Percentiles rank a stretch among this genome's conserved stretches.
Conservation (phyloP, 2,329 filamentous ascomycete genomes). For the Pseudonectria foliicola region DNA sequence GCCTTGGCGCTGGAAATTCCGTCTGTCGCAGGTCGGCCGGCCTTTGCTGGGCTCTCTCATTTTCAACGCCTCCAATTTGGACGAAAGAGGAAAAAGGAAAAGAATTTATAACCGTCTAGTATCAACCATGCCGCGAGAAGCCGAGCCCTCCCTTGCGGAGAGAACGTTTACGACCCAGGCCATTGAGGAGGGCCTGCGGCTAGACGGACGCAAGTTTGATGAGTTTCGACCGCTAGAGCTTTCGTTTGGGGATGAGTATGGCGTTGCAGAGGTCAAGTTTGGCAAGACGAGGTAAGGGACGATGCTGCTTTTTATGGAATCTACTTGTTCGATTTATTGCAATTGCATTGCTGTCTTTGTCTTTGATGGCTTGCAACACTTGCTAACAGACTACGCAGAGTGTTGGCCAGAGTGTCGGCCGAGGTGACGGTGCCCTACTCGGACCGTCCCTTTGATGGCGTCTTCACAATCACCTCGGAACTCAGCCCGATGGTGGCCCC, state of each 20-base stretch:
- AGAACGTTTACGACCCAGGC: slow-evolving; percentile 79
- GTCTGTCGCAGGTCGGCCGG: not conserved
- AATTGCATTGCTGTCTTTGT: too few species aligned
- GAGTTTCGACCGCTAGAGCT: slow-evolving; percentile 72
- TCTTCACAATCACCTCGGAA: slow-evolving; percentile 88
- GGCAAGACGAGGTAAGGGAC: slow-evolving; percentile 74
- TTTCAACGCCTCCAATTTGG: slow-evolving; percentile 3
- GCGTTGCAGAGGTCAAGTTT: slow-evolving; percentile 76
- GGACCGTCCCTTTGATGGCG: slow-evolving; percentile 89
- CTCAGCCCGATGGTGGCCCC: slow-evolving; percentile 89
- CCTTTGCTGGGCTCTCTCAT: slow-evolving; percentile 2
- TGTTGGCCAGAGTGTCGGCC: slow-evolving; percentile 78
- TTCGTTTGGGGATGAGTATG: slow-evolving; percentile 83
- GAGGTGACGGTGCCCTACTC: slow-evolving; percentile 79
- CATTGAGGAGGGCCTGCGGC: slow-evolving; percentile 68
- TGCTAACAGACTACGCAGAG: slow-evolving; percentile 40
- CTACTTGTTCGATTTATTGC: too few species aligned
- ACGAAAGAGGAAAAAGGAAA: not conserved
- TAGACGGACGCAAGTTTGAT: slow-evolving; percentile 78
- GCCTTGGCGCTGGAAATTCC: slow-evolving; percentile 7
- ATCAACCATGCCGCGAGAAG: slow-evolving; percentile 77
- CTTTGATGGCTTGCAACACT: not conserved
- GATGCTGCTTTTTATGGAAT: not conserved
- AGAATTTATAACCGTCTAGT: slow-evolving; percentile 3
- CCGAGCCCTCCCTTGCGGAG: slow-evolving; percentile 83